phyloP scores from a whole-genome alignment of 345 rosid genomes.

The Microthlaspi erraticum region DNA sequence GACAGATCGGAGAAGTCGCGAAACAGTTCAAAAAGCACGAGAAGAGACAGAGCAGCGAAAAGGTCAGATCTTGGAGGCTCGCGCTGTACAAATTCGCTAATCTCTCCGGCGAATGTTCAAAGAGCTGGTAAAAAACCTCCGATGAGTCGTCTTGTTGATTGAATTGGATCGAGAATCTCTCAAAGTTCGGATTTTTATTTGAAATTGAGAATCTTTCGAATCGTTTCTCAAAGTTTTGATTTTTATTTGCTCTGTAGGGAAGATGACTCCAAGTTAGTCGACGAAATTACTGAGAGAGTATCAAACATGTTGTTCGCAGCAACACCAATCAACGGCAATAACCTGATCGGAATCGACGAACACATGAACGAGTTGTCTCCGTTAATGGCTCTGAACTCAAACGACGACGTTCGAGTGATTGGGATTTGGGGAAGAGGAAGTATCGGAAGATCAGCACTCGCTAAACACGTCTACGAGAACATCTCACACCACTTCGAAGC shows the following conservation, averaged over 20 bases:
- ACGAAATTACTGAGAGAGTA: constrained; percentile 28
- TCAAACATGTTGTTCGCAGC: constrained; percentile 22
- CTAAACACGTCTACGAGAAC: constrained; percentile 34
- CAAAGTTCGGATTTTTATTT: too few species aligned
- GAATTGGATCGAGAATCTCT: not conserved
- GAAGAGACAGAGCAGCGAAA: constrained; percentile 30
- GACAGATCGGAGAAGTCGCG: constrained; percentile 38
- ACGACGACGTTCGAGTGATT: constrained; percentile 19
- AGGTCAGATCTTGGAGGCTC: constrained; percentile 35
- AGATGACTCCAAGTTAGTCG: constrained; percentile 43
- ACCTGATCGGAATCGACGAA: constrained; percentile 41
- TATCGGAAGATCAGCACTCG: constrained; percentile 39
- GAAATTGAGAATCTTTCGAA: not conserved
- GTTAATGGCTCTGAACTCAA: constrained; percentile 6
- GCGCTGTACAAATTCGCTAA: constrained; percentile 38
- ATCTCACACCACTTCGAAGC: constrained; percentile 39
- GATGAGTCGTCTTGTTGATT: constrained; percentile 3
- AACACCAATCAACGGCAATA: constrained; percentile 8
- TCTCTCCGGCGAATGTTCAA: constrained; percentile 43
- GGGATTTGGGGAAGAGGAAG: constrained; percentile 49
- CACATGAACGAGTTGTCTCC: constrained; percentile 34
- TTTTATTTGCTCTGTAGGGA: constrained; percentile 25
- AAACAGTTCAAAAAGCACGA: constrained; percentile 44
- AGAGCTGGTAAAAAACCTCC: constrained; percentile 30
- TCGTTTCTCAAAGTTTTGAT: not conserved